Percentiles rank a stretch among this genome's conserved stretches.
phyloP scores from a whole-genome alignment of 768 basidiomycete species.

The Coprinopsis marcescibilis region DNA sequence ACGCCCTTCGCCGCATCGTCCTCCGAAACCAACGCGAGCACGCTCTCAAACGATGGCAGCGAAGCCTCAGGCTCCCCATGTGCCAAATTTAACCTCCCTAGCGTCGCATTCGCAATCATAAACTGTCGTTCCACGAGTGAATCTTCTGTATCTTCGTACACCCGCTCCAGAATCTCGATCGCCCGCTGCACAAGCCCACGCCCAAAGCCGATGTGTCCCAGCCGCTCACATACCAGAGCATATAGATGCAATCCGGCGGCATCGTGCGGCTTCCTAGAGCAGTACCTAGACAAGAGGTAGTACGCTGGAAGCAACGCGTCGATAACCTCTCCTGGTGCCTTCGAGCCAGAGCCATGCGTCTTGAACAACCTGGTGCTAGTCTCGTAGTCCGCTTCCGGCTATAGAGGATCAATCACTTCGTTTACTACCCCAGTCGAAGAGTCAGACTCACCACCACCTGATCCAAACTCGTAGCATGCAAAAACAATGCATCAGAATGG shows the following conservation, averaged over 20 bases:
- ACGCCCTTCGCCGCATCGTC: constrained; percentile 32
- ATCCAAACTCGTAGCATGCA: constrained; percentile 63
- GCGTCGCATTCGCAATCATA: constrained; percentile 73
- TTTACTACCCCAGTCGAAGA: constrained; percentile 1
- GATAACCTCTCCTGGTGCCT: constrained; percentile 12
- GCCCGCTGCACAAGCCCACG: constrained; percentile 51
- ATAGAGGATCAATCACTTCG: constrained; percentile 1
- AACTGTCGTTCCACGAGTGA: constrained; percentile 71
- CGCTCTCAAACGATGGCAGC: constrained; percentile 65
- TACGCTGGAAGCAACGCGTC: constrained; percentile 69
- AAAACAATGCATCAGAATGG: constrained; percentile 65
- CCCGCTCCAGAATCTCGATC: constrained; percentile 71
- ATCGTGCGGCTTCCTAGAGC: constrained; percentile 59
- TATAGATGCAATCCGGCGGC: constrained; percentile 77
- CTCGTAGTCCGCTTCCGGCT: constrained; percentile 82
- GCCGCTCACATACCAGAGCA: constrained; percentile 77
- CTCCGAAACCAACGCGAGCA: constrained; percentile 60
- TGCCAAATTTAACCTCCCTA: constrained; percentile 72
- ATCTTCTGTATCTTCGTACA: constrained; percentile 87
- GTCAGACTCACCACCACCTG: constrained; percentile 47
- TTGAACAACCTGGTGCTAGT: constrained; percentile 60
- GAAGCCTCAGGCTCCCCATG: constrained; percentile 53
- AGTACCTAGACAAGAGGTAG: constrained; percentile 76
- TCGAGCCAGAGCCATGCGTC: constrained; percentile 16
- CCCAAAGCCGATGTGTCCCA: constrained; percentile 66